Base-by-base conservation (phyloP, 441 rosid genomes). In the Euphorbia schlechtendalii region DNA sequence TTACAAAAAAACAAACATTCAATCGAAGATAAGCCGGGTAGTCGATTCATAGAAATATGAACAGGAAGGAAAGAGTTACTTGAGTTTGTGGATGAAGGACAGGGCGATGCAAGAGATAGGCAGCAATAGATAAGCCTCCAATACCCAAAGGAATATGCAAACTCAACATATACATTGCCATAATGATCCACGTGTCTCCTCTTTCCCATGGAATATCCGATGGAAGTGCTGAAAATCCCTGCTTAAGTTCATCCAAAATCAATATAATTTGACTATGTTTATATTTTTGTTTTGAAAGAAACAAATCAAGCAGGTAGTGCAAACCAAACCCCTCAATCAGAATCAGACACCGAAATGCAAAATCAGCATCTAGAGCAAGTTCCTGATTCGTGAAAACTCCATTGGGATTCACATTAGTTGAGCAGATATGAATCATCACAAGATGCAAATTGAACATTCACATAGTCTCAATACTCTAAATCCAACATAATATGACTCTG, bases 91-190 rank as follows among this genome's bases (percentile, higher is more conserved):
- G 94, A 75, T 83, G 81, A 70, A 88, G 90, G 79, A 70, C 73
- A 54, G 81, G 76, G 21, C 63, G 83, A 48, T 65, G 83, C 83
- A 87, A 70, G 1, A 77, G 43, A 76, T 80, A 74, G 62, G 96
- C 71, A 71, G 78, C 88, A 56, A 81, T 70, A 36, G 98, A 87
- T 59, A 87, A 77, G 67, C 98, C 98, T 36, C 96, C 92, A 74
- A 78, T 74, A 68, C 96, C 86, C 72, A 87, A 78, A 78, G 96
- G 96, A 60, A 89, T 81, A 53, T 92, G 98, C 53, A 89, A 77
- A 77, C 79, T 82, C 81, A 87, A 82, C 84, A 92, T 75, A 74
- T 89, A 92, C 41, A 83, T 43, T 40, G 78, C 84, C 77, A 89
- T 73, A 12, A 87, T 89, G 78, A 83, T 84, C 98, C 96, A 92